Base-by-base conservation (phyloP, 306 rosid genomes). In the Vigna mungo region DNA sequence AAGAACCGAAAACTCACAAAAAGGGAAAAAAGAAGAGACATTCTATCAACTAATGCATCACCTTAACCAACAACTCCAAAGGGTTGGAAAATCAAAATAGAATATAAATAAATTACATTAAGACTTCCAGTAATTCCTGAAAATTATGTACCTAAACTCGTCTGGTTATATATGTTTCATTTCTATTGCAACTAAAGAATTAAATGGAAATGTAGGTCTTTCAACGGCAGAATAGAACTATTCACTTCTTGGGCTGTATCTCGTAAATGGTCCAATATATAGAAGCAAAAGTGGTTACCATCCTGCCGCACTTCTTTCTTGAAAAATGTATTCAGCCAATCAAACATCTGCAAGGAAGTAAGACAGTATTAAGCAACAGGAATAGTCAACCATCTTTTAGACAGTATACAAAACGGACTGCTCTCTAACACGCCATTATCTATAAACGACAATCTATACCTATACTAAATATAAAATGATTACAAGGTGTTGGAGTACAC, bases 261-360 rank as follows among this genome's bases (percentile, higher is more conserved):
- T 74, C 55, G 69, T 63, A 78, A 82, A 82, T 80, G 74, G 65
- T 77, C 89, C 79, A 18, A 81, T 27, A 44, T 60, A 75, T 73
- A 37, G 73, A 81, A 78, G 63, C 83, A 79, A 68, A 21, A 41
- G 48, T 55, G 21, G 71, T 39, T 70, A 36, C 69, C 76, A 68
- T 65, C 75, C 76, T 54, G 79, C 72, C 14, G 55, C 21, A 27
- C 71, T 79, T 83, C 65, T 52, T 76, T 71, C 84, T 67, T 39
- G 60, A 76, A 41, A 65, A 69, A 70, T 41, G 76, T 64, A 84
- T 55, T 78, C 21, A 11, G 48, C 37, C 72, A 17, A 74, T 92
- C 90, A 95, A 84, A 89, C 97, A 88, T 81, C 99, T 91, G 94
- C 91, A 91, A 75, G 47, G 59, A 85, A 72, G 68, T 74, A 39